Percentiles rank a stretch among this genome's conserved stretches.
Conservation (phyloP, 1,284 basidiomycete species). For the Malassezia japonica region DNA sequence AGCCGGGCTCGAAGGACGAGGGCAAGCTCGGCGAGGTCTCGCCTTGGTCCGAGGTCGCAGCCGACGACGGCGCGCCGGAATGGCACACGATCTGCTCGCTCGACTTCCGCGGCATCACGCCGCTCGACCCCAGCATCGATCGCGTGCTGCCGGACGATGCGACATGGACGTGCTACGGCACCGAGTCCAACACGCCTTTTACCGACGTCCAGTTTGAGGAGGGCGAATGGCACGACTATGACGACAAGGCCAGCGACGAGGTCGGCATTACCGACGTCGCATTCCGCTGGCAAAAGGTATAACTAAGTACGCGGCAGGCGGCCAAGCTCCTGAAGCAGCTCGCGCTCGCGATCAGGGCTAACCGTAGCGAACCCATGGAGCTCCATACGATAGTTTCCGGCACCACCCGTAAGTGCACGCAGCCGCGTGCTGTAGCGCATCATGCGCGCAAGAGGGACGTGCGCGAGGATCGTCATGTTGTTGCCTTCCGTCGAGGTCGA, state of each 20-base stretch:
- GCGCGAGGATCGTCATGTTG: slow-evolving; percentile 45
- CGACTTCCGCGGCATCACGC: slow-evolving; percentile 42
- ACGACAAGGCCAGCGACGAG: slow-evolving; percentile 40
- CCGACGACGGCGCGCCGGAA: slow-evolving; percentile 15
- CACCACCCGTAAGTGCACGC: slow-evolving; percentile 69
- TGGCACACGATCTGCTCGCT: slow-evolving; percentile 37
- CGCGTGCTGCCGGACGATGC: slow-evolving; percentile 18
- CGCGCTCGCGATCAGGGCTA: slow-evolving; percentile 22
- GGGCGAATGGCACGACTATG: slow-evolving; percentile 47
- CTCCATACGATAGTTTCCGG: slow-evolving; percentile 68
- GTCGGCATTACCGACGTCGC: slow-evolving; percentile 40
- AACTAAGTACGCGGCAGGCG: slow-evolving; percentile 13
- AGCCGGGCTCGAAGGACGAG: slow-evolving; percentile 9
- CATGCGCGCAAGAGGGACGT: slow-evolving; percentile 68
- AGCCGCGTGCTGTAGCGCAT: slow-evolving; percentile 68
- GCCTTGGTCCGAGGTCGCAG: slow-evolving; percentile 22
- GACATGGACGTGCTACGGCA: slow-evolving; percentile 33
- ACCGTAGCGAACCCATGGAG: slow-evolving; percentile 62
- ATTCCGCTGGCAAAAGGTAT: slow-evolving; percentile 18
- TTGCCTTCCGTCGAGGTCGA: slow-evolving; percentile 49
- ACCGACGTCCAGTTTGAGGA: slow-evolving; percentile 41
- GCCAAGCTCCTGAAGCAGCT: slow-evolving; percentile 34
- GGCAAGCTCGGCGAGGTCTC: slow-evolving; percentile 25
- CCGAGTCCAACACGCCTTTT: slow-evolving; percentile 28
- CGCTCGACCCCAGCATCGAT: slow-evolving; percentile 13